Conservation (phyloP, 306 rosid genomes). For the Dryas drummondii region DNA sequence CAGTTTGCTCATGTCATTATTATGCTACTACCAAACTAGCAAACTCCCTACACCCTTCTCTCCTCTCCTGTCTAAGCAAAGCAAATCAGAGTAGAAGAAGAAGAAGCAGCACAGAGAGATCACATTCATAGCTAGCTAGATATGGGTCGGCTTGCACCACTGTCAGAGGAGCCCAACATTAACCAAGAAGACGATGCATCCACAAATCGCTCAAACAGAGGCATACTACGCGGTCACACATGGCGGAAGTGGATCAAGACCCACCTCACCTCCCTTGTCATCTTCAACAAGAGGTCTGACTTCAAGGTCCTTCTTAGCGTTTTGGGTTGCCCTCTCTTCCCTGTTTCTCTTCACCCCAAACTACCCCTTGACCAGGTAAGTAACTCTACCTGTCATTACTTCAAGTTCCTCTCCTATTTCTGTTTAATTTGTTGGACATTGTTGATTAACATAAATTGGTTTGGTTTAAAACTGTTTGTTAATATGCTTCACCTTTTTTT, state of each 20-base stretch:
- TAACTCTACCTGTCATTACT: too few species aligned
- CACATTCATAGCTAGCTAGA: background rate
- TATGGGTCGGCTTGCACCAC: conserved; percentile 78
- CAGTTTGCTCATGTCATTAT: conserved; percentile 3
- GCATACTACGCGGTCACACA: conserved; percentile 41
- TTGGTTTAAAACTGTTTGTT: background rate
- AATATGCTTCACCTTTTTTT: background rate
- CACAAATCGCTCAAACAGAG: conserved; percentile 40
- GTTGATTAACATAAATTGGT: background rate
- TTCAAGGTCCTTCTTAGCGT: conserved; percentile 82
- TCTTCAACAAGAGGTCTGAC: conserved; percentile 64
- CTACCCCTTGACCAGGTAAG: conserved; percentile 56
- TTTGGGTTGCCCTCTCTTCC: conserved; percentile 88
- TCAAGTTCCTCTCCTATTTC: background rate
- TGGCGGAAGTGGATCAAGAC: conserved; percentile 91
- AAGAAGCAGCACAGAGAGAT: background rate
- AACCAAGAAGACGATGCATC: conserved; percentile 48
- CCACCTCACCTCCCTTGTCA: conserved; percentile 50
- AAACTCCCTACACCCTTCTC: background rate
- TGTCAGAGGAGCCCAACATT: conserved; percentile 77
- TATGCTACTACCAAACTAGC: conserved; percentile 8
- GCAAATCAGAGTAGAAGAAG: background rate
- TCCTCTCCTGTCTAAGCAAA: background rate
- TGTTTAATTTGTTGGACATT: background rate
- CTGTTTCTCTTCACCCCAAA: conserved; percentile 54